Evolutionary conservation across 768 basidiomycete species (phyloP).

Genomic region (Termitomyces bulborhizus): DNA sequence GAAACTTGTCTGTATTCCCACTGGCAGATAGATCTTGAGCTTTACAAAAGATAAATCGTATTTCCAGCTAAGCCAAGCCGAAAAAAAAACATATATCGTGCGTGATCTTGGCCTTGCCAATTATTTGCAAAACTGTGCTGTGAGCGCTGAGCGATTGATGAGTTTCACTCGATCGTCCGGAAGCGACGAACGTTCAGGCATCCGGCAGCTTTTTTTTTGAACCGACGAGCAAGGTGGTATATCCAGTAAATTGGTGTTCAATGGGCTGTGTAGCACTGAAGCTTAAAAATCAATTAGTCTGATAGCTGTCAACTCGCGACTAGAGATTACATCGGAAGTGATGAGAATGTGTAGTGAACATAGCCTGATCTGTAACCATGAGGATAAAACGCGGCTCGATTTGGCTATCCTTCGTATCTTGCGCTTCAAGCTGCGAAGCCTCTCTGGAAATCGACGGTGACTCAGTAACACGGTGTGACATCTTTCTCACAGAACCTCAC

Average conservation of each 20-base stretch:
- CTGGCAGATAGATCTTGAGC: background rate
- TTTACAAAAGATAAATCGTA: background rate
- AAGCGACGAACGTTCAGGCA: slow-evolving; percentile 1
- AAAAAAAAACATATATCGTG: background rate
- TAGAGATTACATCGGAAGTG: no score
- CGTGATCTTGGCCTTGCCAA: background rate
- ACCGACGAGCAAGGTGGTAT: background rate
- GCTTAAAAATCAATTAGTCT: background rate
- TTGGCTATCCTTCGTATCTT: no score
- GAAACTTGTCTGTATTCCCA: background rate
- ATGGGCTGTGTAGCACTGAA: background rate
- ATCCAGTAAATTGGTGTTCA: background rate
- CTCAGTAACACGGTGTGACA: background rate
- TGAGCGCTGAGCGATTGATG: no score
- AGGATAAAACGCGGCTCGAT: no score
- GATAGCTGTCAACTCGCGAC: background rate
- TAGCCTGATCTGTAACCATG: background rate
- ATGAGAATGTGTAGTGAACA: background rate
- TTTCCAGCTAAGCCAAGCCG: background rate
- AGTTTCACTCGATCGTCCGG: no score
- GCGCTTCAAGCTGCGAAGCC: background rate
- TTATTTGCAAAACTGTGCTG: background rate
- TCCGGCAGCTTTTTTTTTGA: background rate
- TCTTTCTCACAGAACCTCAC: slow-evolving; percentile 2
- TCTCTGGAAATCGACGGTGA: background rate